Conservation (phyloP, 495 filamentous ascomycete genomes). For the Neurospora pannonica region DNA sequence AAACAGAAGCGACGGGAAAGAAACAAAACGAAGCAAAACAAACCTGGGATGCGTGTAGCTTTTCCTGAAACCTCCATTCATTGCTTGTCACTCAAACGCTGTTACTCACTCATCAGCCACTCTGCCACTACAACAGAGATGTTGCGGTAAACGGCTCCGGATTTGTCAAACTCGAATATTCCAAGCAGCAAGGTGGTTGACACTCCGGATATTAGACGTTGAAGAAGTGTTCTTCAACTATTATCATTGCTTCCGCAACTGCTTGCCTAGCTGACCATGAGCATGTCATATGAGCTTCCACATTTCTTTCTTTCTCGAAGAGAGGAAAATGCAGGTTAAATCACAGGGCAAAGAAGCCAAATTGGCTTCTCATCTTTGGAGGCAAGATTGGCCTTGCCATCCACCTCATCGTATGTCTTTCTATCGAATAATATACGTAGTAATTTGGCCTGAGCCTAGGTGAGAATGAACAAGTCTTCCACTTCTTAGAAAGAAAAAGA, state of each 20-base stretch:
- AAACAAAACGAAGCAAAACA: background rate
- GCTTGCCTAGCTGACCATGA: background rate
- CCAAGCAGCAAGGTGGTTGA: background rate
- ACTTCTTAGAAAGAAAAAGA: background rate
- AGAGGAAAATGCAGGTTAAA: background rate
- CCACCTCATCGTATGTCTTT: background rate
- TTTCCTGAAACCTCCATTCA: background rate
- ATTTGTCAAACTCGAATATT: background rate
- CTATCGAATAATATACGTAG: background rate
- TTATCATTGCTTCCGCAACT: background rate
- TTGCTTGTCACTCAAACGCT: background rate
- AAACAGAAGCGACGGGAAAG: background rate
- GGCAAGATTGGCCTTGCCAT: background rate
- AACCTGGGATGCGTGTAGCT: background rate
- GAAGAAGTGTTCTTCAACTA: background rate
- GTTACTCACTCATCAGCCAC: background rate
- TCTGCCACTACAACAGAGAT: background rate
- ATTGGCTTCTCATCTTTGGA: background rate
- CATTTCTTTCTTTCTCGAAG: background rate
- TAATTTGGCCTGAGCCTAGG: background rate
- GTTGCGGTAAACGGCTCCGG: background rate
- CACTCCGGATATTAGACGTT: background rate
- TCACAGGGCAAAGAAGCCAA: background rate
- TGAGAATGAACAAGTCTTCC: background rate
- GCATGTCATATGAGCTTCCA: background rate